Percentiles rank a stretch among this genome's conserved stretches.
Conservation (phyloP, 2,329 filamentous ascomycete genomes). For the Fusarium penzigii region DNA sequence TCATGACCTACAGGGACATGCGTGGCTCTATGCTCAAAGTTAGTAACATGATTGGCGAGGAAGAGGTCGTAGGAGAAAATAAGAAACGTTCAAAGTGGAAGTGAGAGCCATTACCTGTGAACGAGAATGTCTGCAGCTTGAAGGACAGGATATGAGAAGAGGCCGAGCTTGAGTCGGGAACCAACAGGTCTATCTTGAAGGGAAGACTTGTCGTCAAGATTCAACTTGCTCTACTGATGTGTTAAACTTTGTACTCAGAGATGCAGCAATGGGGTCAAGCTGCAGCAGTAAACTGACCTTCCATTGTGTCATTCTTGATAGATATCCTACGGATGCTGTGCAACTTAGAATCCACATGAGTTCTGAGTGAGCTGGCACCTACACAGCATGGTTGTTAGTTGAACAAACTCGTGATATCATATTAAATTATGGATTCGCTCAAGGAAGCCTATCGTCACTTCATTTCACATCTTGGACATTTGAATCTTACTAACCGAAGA, state of each 20-base stretch:
- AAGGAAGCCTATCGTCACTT: not conserved
- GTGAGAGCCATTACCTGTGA: slow-evolving; percentile 57
- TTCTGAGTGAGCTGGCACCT: slow-evolving; percentile 80
- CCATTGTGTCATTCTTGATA: slow-evolving; percentile 99
- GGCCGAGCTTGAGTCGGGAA: slow-evolving; percentile 72
- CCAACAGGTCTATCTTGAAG: slow-evolving; percentile 60
- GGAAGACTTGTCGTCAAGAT: slow-evolving; percentile 59
- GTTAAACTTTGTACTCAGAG: slow-evolving; percentile 4
- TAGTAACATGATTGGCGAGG: not conserved
- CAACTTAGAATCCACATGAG: slow-evolving; percentile 98
- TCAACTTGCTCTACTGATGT: slow-evolving; percentile 66
- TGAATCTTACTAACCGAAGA: slow-evolving; percentile 58
- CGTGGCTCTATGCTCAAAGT: slow-evolving; percentile 61
- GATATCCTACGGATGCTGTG: slow-evolving; percentile 85
- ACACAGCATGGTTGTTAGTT: not conserved
- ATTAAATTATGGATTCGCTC: not conserved
- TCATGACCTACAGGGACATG: slow-evolving; percentile 98
- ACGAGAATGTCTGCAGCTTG: slow-evolving; percentile 94
- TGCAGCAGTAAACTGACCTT: slow-evolving; percentile 59
- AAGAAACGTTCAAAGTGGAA: too few relatives aligned
- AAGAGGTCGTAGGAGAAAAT: not conserved
- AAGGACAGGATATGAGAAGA: slow-evolving; percentile 95
- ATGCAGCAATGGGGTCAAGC: not conserved
- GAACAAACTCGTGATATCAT: too few relatives aligned
- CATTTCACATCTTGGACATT: too few relatives aligned